Conservation (phyloP, 805 yeast genomes). For the Komagataella ulmi region DNA sequence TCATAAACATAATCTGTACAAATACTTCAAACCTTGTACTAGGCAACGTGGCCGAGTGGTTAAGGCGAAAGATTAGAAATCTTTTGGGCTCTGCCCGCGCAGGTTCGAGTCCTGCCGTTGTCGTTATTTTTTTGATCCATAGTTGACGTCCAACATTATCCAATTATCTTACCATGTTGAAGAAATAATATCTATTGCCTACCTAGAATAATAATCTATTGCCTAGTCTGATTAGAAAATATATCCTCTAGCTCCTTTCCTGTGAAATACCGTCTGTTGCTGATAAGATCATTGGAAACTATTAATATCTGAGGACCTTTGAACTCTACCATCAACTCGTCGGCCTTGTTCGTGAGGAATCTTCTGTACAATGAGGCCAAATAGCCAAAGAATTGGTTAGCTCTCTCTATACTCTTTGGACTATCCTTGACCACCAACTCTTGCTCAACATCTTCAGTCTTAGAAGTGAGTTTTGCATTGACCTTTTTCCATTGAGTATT, state of each 20-base stretch:
- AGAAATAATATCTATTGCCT: no score
- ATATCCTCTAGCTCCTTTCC: not conserved
- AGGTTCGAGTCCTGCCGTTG: constrained; percentile 6
- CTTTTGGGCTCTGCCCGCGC: constrained; percentile 13
- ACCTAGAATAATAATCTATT: no score
- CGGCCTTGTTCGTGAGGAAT: not conserved
- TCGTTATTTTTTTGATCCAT: constrained; percentile 1
- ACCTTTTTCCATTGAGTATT: not conserved
- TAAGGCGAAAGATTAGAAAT: constrained; percentile 52
- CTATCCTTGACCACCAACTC: not conserved
- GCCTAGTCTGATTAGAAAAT: not conserved
- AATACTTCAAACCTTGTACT: not conserved
- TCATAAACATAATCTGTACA: not conserved
- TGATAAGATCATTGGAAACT: constrained; percentile 8
- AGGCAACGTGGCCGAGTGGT: constrained; percentile 46
- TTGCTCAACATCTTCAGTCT: not conserved
- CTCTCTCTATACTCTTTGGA: not conserved
- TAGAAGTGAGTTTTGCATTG: not conserved
- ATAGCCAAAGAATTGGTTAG: not conserved
- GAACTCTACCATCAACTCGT: constrained; percentile 13
- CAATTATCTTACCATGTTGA: no score
- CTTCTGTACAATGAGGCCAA: not conserved
- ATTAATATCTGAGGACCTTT: constrained; percentile 19
- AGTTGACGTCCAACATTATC: not conserved
- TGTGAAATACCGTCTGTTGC: not conserved